Percentiles rank a stretch among this genome's conserved stretches.
phyloP scores from a whole-genome alignment of 2,329 filamentous ascomycete species.

The Pseudopyricularia cyperi region DNA sequence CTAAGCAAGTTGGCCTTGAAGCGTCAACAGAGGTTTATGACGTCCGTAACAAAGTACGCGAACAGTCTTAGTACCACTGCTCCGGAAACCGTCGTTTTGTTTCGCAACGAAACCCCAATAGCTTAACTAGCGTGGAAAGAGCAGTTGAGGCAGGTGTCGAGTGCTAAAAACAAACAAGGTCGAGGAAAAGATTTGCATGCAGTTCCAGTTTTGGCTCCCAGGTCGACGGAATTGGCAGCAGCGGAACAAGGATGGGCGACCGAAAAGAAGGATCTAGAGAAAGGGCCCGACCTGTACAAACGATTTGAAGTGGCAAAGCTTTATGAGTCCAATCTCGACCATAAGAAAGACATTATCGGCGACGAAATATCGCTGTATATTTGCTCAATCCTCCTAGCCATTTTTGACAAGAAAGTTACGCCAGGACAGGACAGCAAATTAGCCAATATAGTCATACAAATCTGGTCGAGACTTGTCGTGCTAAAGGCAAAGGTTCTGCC shows the following conservation, averaged over 20 bases:
- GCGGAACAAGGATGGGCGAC: constrained; percentile 27
- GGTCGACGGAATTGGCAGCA: constrained; percentile 10
- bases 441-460: constrained; percentile 7
- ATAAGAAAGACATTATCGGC: constrained; percentile 10
- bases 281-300: constrained; percentile 24
- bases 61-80: constrained; percentile 44
- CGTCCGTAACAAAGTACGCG: constrained; percentile 55
- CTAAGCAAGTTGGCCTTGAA: constrained; percentile 21
- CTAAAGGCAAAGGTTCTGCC: constrained; percentile 6
- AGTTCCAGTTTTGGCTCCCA: constrained; percentile 20
- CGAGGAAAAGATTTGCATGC: constrained; percentile 6
- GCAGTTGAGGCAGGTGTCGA: constrained; percentile 1
- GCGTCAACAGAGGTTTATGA: constrained; percentile 52
- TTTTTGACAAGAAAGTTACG: background rate
- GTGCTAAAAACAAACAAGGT: constrained; percentile 19
- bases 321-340: constrained; percentile 28
- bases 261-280: constrained; percentile 31
- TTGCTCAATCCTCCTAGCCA: constrained; percentile 17
- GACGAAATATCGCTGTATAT: constrained; percentile 21
- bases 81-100: constrained; percentile 45
- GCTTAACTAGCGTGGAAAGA: no score
- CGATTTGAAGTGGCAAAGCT: constrained; percentile 35
- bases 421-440: no score
- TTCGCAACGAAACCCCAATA: constrained; percentile 10
- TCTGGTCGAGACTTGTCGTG: constrained; percentile 10